Percentiles rank a stretch among this genome's conserved stretches.
These are phyloP conservation scores for Rubus parviflorus DNA, from an alignment of 306 rosid genomes.

Conservation along the genomic window DNA sequence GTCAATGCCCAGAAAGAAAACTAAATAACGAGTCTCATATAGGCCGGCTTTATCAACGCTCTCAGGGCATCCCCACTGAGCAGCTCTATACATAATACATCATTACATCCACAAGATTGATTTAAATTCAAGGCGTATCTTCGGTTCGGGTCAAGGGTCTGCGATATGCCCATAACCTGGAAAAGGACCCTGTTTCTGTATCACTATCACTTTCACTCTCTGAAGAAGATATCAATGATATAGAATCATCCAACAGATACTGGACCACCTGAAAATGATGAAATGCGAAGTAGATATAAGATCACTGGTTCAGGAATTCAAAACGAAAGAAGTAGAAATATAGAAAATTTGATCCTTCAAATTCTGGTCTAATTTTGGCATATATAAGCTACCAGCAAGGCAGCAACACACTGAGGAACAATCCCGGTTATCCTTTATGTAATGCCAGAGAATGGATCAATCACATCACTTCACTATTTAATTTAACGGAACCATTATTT, in stretches of 20 bases:
- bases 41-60: background rate
- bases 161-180: slow-evolving; percentile 68
- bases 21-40: background rate
- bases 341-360: background rate
- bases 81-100: background rate
- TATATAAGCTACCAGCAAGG: background rate
- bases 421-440: background rate
- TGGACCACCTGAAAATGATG: slow-evolving; percentile 52
- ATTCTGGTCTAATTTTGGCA: background rate
- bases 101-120: background rate
- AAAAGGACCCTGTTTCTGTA: slow-evolving; percentile 48
- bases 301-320: background rate
- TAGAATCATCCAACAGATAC: slow-evolving; percentile 54
- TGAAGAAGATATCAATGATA: slow-evolving; percentile 44
- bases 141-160: slow-evolving; percentile 26
- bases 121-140: slow-evolving; percentile 12
- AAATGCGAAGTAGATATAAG: slow-evolving; percentile 14
- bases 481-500: background rate
- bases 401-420: background rate
- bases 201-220: slow-evolving; percentile 88
- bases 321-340: background rate
- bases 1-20: background rate
- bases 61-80: background rate
- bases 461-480: background rate
- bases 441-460: background rate